Percentiles rank a stretch among this genome's conserved stretches.
Conservation (phyloP, 306 rosid genomes). For the Elaeagnus macrophylla region DNA sequence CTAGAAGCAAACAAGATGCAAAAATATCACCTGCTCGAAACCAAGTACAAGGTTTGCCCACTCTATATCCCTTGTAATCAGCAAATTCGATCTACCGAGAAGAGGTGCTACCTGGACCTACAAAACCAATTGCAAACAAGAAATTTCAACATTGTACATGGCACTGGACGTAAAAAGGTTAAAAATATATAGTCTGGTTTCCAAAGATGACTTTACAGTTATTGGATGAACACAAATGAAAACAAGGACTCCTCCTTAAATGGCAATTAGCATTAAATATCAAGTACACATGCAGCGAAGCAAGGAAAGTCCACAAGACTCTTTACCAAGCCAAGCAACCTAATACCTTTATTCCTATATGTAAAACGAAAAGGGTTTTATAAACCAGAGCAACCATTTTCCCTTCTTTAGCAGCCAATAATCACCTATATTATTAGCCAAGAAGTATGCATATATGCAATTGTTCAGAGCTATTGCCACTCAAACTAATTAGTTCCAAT, state of each 20-base stretch:
- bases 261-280: background rate
- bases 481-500: too few species aligned
- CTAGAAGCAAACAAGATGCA: constrained; percentile 5
- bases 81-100: constrained; percentile 91
- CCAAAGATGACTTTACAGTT: background rate
- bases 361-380: background rate
- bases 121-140: constrained; percentile 18
- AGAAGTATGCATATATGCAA: too few species aligned
- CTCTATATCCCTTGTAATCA: constrained; percentile 82
- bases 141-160: constrained; percentile 13
- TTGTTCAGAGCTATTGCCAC: too few species aligned
- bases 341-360: too few species aligned
- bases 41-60: constrained; percentile 96
- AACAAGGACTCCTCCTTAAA: background rate
- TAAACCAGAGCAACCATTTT: background rate
- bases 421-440: too few species aligned
- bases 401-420: too few species aligned
- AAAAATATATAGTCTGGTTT: too few species aligned
- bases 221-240: background rate
- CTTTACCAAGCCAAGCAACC: background rate
- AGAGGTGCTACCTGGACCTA: constrained; percentile 77
- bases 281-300: background rate
- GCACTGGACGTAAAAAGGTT: background rate
- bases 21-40: constrained; percentile 71
- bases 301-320: background rate